Base-by-base conservation (phyloP, 768 basidiomycete genomes). In the Leccinellum albellum region DNA sequence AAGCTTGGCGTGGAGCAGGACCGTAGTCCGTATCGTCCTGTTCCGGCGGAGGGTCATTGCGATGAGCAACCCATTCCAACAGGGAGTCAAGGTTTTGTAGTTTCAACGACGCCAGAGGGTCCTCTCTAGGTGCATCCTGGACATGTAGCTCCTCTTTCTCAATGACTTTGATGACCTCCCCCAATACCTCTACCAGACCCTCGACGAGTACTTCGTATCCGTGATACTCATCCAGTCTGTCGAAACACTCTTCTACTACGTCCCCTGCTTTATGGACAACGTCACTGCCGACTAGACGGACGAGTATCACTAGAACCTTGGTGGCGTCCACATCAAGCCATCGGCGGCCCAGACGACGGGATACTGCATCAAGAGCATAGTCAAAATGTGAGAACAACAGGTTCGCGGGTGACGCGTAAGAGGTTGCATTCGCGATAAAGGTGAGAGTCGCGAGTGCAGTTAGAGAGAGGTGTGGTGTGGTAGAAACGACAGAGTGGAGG, bases 171-270 rank as follows among this genome's bases (percentile, higher is more conserved):
- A 97, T 81, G 12, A 99, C 87, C 60, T 96, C 91, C 42, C 81
- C 82, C 46, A 99, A 73, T 8, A 97, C 95, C 47, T 91, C 91
- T 24, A 98, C 77, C 3, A 99, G 78, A 0, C 92, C 90, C 60
- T 94, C 90, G 2, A 95, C 91, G 21, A 98, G 74, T 26, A 86
- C 69, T 21, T 86, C 84, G 72, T 99, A 98, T 14, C 94, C 96
- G 70, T 98, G 96, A 68, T 84, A 98, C 61, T 97, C 94, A 65
- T 98, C 97, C 20, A 98, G 77, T 28, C 94, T 85, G 71, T 98
- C 96, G 63, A 98, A 98, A 59, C 96, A 95, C 70, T 97, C 95
- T 71, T 97, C 96, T 10, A 98, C 94, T 10, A 98, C 86, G 70
- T 98, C 97, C 14, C 88, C 86, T 8, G 97, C 94, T 63, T 86